Evolutionary conservation across 495 filamentous ascomycete species (phyloP).

Genomic region (Neurospora terricola): DNA sequence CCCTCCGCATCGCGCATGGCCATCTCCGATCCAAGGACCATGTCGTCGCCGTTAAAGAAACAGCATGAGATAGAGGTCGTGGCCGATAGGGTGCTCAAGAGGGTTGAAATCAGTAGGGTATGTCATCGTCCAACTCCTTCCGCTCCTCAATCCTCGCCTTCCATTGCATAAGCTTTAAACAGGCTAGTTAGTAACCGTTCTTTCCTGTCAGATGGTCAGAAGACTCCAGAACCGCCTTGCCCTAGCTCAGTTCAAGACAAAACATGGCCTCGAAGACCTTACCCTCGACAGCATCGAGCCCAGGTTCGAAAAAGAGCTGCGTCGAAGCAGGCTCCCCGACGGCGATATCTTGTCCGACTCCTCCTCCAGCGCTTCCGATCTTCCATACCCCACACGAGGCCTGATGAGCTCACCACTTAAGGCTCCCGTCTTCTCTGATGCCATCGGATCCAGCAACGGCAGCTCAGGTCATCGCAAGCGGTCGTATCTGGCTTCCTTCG

Average conservation of each 20-base stretch:
- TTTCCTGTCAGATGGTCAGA: constrained; percentile 64
- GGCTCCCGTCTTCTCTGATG: constrained; percentile 59
- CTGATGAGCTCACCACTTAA: constrained; percentile 57
- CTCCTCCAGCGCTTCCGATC: constrained; percentile 60
- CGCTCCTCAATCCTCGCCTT: neutral
- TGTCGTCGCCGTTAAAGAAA: constrained; percentile 48
- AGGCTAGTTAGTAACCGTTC: constrained; percentile 1
- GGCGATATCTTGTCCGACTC: constrained; percentile 66
- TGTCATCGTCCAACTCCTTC: neutral
- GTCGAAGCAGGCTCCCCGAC: constrained; percentile 52
- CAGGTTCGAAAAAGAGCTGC: constrained; percentile 61
- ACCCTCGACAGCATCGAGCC: constrained; percentile 66
- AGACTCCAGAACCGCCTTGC: constrained; percentile 86
- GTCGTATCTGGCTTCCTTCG: constrained; percentile 41
- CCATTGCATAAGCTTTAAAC: neutral
- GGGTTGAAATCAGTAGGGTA: constrained; percentile 82
- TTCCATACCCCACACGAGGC: constrained; percentile 40
- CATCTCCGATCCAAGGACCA: constrained; percentile 26
- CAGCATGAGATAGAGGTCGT: constrained; percentile 49
- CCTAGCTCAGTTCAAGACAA: constrained; percentile 91
- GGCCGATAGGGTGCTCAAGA: constrained; percentile 57
- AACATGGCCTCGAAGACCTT: constrained; percentile 77
- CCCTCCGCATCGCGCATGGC: constrained; percentile 2
- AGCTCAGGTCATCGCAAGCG: constrained; percentile 47
- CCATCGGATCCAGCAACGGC: constrained; percentile 48